These are phyloP conservation scores for Pseudogymnoascus sp. DNA, from an alignment of 2,329 filamentous ascomycete genomes.

Conservation along the genomic window DNA sequence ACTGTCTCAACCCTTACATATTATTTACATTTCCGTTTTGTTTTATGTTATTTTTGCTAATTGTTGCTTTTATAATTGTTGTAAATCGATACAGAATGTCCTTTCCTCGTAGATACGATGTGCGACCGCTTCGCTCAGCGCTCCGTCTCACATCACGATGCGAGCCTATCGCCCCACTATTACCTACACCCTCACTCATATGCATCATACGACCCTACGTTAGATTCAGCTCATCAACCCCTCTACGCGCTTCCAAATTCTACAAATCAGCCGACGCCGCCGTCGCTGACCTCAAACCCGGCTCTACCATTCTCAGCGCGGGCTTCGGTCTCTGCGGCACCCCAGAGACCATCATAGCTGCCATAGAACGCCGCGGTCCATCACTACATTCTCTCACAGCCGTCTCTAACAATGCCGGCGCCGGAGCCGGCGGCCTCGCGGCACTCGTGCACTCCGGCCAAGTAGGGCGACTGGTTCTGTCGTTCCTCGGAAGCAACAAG, in stretches of 20 bases:
- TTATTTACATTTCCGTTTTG: neutral
- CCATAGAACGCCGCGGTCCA: slow-evolving; percentile 54
- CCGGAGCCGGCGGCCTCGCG: slow-evolving; percentile 59
- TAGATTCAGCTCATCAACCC: neutral
- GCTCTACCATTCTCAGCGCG: slow-evolving; percentile 64
- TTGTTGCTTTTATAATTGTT: neutral
- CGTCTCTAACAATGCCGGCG: slow-evolving; percentile 74
- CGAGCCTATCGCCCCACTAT: neutral
- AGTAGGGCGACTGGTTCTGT: slow-evolving; percentile 63
- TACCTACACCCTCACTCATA: neutral
- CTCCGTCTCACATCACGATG: neutral
- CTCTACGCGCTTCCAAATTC: slow-evolving; percentile 37
- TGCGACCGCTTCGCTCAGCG: neutral
- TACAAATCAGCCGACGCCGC: slow-evolving; percentile 55
- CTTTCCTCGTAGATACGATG: neutral
- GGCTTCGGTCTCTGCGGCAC: slow-evolving; percentile 80
- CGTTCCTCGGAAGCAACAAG: slow-evolving; percentile 73
- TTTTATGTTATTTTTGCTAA: neutral
- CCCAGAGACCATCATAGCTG: slow-evolving; percentile 65
- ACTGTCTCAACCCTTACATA: neutral
- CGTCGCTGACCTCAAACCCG: slow-evolving; percentile 61
- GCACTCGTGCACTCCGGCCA: slow-evolving; percentile 62
- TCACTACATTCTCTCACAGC: slow-evolving; percentile 55
- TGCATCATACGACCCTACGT: neutral
- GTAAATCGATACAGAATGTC: neutral